A percentile compares a stretch with the other conserved stretches of the same genome.
These are phyloP conservation scores for Debaryomyces prosopidis DNA, from an alignment of 805 yeast genomes.

Conservation along the genomic window DNA sequence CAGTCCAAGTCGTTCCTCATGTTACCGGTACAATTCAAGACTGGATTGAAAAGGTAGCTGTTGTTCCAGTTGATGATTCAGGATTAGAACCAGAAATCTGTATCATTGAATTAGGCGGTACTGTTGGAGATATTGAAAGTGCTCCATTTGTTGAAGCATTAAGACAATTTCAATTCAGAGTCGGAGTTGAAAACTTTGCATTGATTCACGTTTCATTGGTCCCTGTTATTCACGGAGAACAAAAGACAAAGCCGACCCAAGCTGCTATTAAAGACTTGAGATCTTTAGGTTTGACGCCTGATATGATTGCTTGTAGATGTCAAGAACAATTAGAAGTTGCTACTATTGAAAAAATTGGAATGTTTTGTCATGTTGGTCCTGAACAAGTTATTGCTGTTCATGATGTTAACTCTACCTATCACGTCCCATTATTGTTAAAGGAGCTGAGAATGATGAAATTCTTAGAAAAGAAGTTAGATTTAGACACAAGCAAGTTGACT, in stretches of 20 bases:
- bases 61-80: slow-evolving; percentile 86
- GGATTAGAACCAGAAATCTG: slow-evolving; percentile 94
- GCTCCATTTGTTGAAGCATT: slow-evolving; percentile 99
- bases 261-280: slow-evolving; percentile 98
- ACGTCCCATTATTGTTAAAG: slow-evolving; percentile 87
- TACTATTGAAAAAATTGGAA: slow-evolving; percentile 93
- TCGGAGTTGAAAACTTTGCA: slow-evolving; percentile 91
- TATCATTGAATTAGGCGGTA: slow-evolving; percentile 97
- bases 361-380: slow-evolving; percentile 99
- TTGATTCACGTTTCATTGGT: slow-evolving; percentile 95
- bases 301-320: slow-evolving; percentile 98
- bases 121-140: slow-evolving; percentile 98
- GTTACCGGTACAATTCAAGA: slow-evolving; percentile 96
- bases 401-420: slow-evolving; percentile 95
- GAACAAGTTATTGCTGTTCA: slow-evolving; percentile 96
- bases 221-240: slow-evolving; percentile 98
- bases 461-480: slow-evolving; percentile 65
- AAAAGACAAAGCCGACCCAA: slow-evolving; percentile 98
- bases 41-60: slow-evolving; percentile 94
- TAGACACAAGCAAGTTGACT: slow-evolving; percentile 43
- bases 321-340: slow-evolving; percentile 74
- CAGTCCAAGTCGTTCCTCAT: slow-evolving; percentile 99
- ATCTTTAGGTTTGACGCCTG: slow-evolving; percentile 91
- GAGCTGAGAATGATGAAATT: slow-evolving; percentile 83
- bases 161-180: slow-evolving; percentile 98